These are phyloP conservation scores for Discostella stelligeroides DNA, from an alignment of 108 stramenopile species.

Conservation along the genomic window DNA sequence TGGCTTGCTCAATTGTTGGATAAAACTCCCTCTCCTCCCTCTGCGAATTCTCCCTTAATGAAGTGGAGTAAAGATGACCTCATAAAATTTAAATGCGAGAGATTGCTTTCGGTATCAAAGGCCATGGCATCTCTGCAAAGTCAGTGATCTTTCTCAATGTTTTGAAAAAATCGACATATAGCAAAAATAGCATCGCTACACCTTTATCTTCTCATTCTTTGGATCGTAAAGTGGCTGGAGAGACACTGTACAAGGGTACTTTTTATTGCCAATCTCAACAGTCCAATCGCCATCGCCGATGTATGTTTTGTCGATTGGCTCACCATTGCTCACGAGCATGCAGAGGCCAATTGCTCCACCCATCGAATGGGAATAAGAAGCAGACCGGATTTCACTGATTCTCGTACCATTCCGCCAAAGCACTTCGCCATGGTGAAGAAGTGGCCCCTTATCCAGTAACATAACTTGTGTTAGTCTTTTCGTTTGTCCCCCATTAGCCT, in stretches of 20 bases:
- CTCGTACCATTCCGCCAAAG: slow-evolving; percentile 66
- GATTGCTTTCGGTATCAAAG: slow-evolving; percentile 7
- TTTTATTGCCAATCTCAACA: slow-evolving; percentile 56
- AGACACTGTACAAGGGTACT: slow-evolving; percentile 54
- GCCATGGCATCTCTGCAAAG: slow-evolving; percentile 9
- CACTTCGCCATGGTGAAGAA: slow-evolving; percentile 74
- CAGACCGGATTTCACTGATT: slow-evolving; percentile 66
- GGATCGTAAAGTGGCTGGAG: slow-evolving; percentile 74
- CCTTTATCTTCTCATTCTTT: slow-evolving; percentile 45
- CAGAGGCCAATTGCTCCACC: slow-evolving; percentile 73
- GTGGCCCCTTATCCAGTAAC: slow-evolving; percentile 45
- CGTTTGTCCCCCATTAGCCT: slow-evolving; percentile 47
- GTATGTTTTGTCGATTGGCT: slow-evolving; percentile 49
- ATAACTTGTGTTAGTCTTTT: slow-evolving; percentile 57
- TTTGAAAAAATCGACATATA: too few species aligned
- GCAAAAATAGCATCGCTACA: too few species aligned
- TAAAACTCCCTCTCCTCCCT: slow-evolving; percentile 1
- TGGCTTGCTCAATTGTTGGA: slow-evolving; percentile 22
- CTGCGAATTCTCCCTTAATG: neutral
- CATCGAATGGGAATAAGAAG: slow-evolving; percentile 69
- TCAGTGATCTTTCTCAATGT: too few species aligned
- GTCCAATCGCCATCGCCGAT: slow-evolving; percentile 56
- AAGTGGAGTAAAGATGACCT: slow-evolving; percentile 22
- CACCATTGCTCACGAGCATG: slow-evolving; percentile 51
- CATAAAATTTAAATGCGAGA: slow-evolving; percentile 21